A percentile compares a stretch with the other conserved stretches of the same genome.
These are phyloP conservation scores for Globisporangium cylindrosporum DNA, from an alignment of 352 stramenopile genomes.

Conservation along the genomic window DNA sequence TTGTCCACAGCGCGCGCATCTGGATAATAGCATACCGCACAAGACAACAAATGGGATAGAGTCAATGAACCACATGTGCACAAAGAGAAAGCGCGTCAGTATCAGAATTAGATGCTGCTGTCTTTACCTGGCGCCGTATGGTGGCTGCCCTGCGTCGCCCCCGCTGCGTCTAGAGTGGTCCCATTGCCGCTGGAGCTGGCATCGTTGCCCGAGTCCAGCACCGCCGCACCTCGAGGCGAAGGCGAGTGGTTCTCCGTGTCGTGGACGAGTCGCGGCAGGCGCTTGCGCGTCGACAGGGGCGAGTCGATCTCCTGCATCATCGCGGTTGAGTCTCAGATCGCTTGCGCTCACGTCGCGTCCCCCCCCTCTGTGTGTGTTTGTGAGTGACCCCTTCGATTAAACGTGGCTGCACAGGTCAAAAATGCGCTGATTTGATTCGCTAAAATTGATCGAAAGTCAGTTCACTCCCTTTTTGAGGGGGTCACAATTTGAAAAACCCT, in stretches of 20 bases:
- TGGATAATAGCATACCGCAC: background rate
- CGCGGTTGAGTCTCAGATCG: conserved; percentile 1
- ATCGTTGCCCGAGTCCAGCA: background rate
- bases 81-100: background rate
- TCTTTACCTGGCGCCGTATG: conserved; percentile 8
- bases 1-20: conserved; percentile 9
- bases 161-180: background rate
- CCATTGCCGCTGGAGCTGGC: background rate
- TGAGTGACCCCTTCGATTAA: conserved; percentile 7
- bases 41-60: background rate
- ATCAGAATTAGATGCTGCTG: background rate
- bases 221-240: background rate
- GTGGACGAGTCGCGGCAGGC: conserved; percentile 22
- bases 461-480: background rate
- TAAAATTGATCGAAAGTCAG: conserved; percentile 5
- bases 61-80: background rate
- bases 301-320: conserved; percentile 30
- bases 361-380: background rate
- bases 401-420: background rate
- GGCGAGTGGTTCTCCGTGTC: background rate
- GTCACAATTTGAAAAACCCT: background rate
- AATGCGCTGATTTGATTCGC: background rate
- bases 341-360: background rate
- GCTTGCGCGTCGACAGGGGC: conserved; percentile 19
- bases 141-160: background rate